Base-by-base conservation (phyloP, 176 grass and related monocot species). In the Pontederia paniculata region DNA sequence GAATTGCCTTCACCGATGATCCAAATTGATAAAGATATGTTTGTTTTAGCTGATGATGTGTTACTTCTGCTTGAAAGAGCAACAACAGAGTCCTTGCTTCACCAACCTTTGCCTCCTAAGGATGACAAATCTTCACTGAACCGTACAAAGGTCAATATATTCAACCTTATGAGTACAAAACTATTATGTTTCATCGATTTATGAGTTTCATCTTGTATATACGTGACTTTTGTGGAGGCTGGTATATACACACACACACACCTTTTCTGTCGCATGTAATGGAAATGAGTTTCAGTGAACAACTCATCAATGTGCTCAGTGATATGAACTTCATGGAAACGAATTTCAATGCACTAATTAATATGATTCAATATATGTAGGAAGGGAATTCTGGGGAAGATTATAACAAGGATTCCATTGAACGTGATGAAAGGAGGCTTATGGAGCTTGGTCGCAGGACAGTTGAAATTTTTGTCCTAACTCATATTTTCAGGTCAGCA, bases 31-130 rank as follows among this genome's bases (percentile, higher is more conserved):
- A 60, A 65, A 59, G 85, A 87, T 70, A 78, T 80, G 63, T 96
- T 89, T 78, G 79, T 83, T 75, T 80, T 89, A 61, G 74, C 79
- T 78, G 91, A 84, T 62, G 85, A 96, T 83, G 75, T 89, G 60
- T 75, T 96, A 58, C 12, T 60, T 52, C 59, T 89, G 76, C 74
- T 96, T 68, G 71, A 89, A 71, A 68, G 77, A 63, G 82, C 71
- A 57, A 79, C 81, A 58, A 83, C 78, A 54, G 89, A 89, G 67
- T 70, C 82, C 48, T 77, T 86, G 70, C 72, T 85, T 50, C 76
- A 69, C 53, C 89, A 82, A 53, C 64, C 81, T 82, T 47, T 69
- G 50, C 77, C 72, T 75, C 59, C 76, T 54, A 96, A 96, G 74
- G 90, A 89, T 70, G 85, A 89, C 55, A 96, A 89, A 62, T 77